Percentiles rank a stretch among this genome's conserved stretches.
Evolutionary conservation across 148 eudicot species (phyloP).

Genomic region (Talinum fruticosum): DNA sequence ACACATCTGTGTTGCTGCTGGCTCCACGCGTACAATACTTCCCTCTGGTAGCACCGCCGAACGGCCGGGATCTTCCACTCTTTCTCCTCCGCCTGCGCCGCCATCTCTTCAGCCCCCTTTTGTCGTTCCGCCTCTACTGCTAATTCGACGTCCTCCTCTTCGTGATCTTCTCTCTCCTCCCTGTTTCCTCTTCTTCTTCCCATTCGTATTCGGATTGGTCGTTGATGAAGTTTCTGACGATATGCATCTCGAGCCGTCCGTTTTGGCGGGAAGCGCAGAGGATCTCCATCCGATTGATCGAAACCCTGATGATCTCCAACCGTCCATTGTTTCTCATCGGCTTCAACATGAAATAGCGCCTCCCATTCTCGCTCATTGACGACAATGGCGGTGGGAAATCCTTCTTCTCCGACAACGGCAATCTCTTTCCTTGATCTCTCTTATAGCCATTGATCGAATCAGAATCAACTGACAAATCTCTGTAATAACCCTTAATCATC

Average conservation of each 20-base stretch:
- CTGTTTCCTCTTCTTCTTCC: neutral
- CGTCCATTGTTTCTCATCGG: slow-evolving; percentile 49
- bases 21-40: slow-evolving; percentile 20
- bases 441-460: neutral
- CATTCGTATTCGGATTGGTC: slow-evolving; percentile 16
- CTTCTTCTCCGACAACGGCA: neutral
- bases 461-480: neutral
- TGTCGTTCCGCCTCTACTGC: slow-evolving; percentile 1
- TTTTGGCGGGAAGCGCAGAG: slow-evolving; percentile 45
- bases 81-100: slow-evolving; percentile 14
- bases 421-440: neutral
- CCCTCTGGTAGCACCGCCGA: slow-evolving; percentile 22
- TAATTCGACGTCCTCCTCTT: neutral
- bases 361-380: slow-evolving; percentile 36
- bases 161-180: neutral
- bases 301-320: slow-evolving; percentile 42
- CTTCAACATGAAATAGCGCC: slow-evolving; percentile 38
- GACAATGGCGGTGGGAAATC: slow-evolving; percentile 65
- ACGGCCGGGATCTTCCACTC: slow-evolving; percentile 25
- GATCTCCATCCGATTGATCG: slow-evolving; percentile 39
- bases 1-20: slow-evolving; percentile 26
- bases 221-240: slow-evolving; percentile 22
- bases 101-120: neutral
- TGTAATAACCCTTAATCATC: neutral
- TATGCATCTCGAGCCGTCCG: slow-evolving; percentile 53